Conservation (phyloP, 2,329 filamentous ascomycete species). For the Colletotrichum tabaci region DNA sequence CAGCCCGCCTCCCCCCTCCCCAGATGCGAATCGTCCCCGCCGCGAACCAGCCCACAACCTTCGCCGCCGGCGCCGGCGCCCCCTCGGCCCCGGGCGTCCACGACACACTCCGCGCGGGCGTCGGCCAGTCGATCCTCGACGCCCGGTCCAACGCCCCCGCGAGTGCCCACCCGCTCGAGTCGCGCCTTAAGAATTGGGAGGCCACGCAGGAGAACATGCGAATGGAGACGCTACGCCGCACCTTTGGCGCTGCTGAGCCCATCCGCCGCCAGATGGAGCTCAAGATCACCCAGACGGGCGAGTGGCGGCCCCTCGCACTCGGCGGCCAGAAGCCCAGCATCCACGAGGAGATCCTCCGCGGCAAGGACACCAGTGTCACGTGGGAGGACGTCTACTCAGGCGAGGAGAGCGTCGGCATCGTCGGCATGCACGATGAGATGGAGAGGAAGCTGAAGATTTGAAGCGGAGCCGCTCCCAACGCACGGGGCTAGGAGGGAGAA, state of each 20-base stretch:
- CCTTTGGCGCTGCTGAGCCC: slow-evolving; percentile 94
- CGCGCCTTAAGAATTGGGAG: slow-evolving; percentile 91
- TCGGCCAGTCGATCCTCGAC: slow-evolving; percentile 73
- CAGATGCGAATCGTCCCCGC: slow-evolving; percentile 87
- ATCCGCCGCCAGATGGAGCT: slow-evolving; percentile 95
- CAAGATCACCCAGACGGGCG: slow-evolving; percentile 84
- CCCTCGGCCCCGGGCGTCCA: slow-evolving; percentile 94
- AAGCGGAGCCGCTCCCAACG: slow-evolving; percentile 46
- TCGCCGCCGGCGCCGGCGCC: slow-evolving; percentile 78
- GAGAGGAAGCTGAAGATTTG: slow-evolving; percentile 90
- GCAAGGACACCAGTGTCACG: slow-evolving; percentile 80
- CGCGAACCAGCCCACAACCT: slow-evolving; percentile 75
- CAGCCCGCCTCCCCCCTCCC: neutral
- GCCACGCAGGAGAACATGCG: slow-evolving; percentile 88
- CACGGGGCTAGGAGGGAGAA: slow-evolving; percentile 2
- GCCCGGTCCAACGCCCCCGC: slow-evolving; percentile 58
- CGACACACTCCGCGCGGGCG: slow-evolving; percentile 90
- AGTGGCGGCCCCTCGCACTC: slow-evolving; percentile 83
- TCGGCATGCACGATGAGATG: slow-evolving; percentile 92
- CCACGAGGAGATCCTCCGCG: slow-evolving; percentile 90
- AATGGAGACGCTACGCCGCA: slow-evolving; percentile 88
- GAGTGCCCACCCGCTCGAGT: slow-evolving; percentile 87
- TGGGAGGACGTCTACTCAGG: slow-evolving; percentile 97
- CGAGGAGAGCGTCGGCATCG: slow-evolving; percentile 78
- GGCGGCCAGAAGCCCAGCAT: slow-evolving; percentile 74